Evolutionary conservation across 169 alveolate species (phyloP), one percentile per base, ranked within the genome.

Genomic region (Plasmodium knowlesi): DNA sequence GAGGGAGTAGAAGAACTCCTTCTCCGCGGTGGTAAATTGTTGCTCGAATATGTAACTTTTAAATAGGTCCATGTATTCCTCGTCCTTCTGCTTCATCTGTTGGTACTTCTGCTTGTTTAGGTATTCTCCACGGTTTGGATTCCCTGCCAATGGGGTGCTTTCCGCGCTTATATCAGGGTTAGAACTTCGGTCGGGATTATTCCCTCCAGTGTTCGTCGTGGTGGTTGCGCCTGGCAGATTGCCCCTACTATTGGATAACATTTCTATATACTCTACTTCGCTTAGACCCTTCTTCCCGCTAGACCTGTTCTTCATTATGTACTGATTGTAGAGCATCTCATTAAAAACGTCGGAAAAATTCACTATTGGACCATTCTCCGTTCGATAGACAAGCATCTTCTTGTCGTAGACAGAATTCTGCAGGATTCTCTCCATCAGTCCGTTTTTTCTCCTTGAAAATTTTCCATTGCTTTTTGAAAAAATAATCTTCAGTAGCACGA

Each of bases 251-350:
- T 30, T 86, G 5, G 70, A 41, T n/a, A 86, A 74, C 12, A 34
- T 79, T 28, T 41, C 41, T 41, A 89, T 78, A 70, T 89, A 89
- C 50, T 89, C 89, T 5, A 39, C 82, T 41, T 89, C 94, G 32
- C 28, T 89, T 30, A 89, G 39, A 30, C 71, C 50, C 32, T 30
- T 78, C 30, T 28, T 43, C 10, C 32, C 78, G 3, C 30, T 28
- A 19, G 19, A 3, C 53, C 82, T 28, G 25, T 37, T 86, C 25
- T 32, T 78, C 6, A 89, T 19, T 14, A 89, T 72, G 32, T 54
- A 54, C 25, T 79, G 67, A 8, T 43, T 53, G 43, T 53, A 30
- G 9, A 89, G 43, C 19, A 89, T 19, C 10, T 54, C 67, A 30
- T 89, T 79, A 79, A 79, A 89, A 1, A 89, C 5, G 32, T 89